Evolutionary conservation across 2,329 filamentous ascomycete species (phyloP).

Genomic region (Beauveria australis): DNA sequence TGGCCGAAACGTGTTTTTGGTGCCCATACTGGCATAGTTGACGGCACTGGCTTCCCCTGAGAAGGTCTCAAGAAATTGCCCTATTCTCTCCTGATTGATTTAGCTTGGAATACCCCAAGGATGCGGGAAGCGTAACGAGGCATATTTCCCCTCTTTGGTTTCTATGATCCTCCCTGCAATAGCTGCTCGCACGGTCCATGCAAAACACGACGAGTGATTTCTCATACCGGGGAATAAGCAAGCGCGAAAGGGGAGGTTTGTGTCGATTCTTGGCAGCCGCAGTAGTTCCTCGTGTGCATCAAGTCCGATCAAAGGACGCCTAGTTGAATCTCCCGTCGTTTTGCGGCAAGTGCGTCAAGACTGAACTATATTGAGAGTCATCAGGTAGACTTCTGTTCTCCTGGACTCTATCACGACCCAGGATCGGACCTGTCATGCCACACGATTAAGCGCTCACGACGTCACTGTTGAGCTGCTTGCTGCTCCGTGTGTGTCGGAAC

Average conservation of each 20-base stretch:
- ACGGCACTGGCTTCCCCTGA: not conserved
- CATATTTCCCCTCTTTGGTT: not conserved
- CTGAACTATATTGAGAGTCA: not conserved
- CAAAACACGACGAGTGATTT: not conserved
- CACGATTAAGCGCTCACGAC: not conserved
- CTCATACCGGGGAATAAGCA: not conserved
- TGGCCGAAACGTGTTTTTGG: not conserved
- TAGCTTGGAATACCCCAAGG: not conserved
- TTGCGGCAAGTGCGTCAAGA: not conserved
- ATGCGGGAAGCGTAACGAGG: not conserved
- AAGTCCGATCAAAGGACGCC: not conserved
- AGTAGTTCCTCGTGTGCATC: not conserved
- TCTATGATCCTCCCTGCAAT: not conserved
- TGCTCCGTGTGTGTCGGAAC: conserved; percentile 1
- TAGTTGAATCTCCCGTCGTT: not conserved
- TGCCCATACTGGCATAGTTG: not conserved
- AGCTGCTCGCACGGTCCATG: not conserved
- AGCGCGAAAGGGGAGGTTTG: not conserved
- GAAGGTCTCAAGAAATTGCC: not conserved
- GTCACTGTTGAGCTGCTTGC: not conserved
- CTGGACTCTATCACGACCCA: not conserved
- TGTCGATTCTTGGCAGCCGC: not conserved
- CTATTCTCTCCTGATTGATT: not conserved
- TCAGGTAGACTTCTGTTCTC: not conserved
- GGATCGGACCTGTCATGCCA: not conserved